Evolutionary conservation across 768 basidiomycete genomes (phyloP), one percentile per base, ranked within the genome.

Genomic region (Daedaleopsis sinensis): DNA sequence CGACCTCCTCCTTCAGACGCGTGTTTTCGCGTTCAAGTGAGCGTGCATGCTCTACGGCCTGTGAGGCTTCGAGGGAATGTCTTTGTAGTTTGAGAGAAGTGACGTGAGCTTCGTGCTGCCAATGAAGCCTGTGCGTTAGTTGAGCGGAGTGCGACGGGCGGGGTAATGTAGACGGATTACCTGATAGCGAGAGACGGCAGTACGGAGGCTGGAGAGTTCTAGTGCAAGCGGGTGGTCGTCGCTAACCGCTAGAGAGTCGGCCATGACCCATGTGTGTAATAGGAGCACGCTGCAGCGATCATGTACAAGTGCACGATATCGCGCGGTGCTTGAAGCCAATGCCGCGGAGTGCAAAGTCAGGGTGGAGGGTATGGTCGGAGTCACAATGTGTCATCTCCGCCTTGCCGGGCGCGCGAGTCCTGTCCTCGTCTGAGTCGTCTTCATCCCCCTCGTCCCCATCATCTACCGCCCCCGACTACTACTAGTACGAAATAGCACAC

Each of bases 21-120:
- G 78, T 75, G 68, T 90, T 90, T 69, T 90, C 86, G 35, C 78
- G 78, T 67, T 88, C 84, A 21, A 90, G 78, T 10, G 76, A 71
- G 46, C 74, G 74, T 1, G 78, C 68, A 18, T 79, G 80, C 46
- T 85, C 83, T 38, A 81, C 73, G 1, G 79, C 74, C n/a, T 78
- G 74, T 1, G 83, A 73, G 9, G 80, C 69, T 11, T 89, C 82
- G 21, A 89, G 74, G 9, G 86, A 79, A 57, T 85, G 82, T 44
- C 82, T 77, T 63, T 90, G 90, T 2, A 92, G 80, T 67, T 85
- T 89, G 44, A 90, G 73, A 4, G 88, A 80, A n/a, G 85, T 78
- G 36, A 76, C 68, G 67, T 90, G 84, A 5, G 88, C 84, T 74
- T 91, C 90, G 72, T 90, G 85, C 90, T 91, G 57, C 53, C 61